Evolutionary conservation across 2,329 filamentous ascomycete species (phyloP), one percentile per base, ranked within the genome.

Genomic region (Fusarium nygamai): DNA sequence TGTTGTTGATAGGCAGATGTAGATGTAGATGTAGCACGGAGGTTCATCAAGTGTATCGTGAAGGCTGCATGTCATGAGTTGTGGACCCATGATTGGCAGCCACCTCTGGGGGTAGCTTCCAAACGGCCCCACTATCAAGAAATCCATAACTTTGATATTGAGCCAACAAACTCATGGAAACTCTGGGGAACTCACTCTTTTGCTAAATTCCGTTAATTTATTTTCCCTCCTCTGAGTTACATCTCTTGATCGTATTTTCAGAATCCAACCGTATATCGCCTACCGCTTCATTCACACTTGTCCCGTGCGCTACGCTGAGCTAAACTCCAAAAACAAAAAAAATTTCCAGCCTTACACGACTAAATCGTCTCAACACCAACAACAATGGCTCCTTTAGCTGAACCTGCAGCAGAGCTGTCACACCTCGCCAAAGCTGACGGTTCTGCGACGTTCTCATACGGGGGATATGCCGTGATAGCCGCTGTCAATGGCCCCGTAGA

Each of bases 401-500:
- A 87, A 71, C 89, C 89, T 41, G 84, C 85, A 62, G 88, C 87
- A 39, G 82, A 86, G 29, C 81, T 92, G 17, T 88, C 88, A 36
- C 87, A 88, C 73, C 87, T 97, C 6, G 87, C 90, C 68, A 92
- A 92, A 71, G 89, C 93, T 33, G 94, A 97, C 81, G 94, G 94
- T 71, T 97, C 94, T 54, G 93, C 93, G 17, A 92, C 90, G 16
- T 95, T 94, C 81, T 90, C 92, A 5, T 88, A 92, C 77, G 87
- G 90, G 65, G 93, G 94, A 56, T 97, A 95, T 83, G 92, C 92
- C 50, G 89, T 98, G 73, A 90, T 97, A 61, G 93, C 93, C 64
- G 92, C 94, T 20, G 94, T 97, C 75, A 98, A 98, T 83, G 96
- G 96, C 1, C 96, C 96, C 22, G 90, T 98, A 76, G 96, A 99